Evolutionary conservation across 805 yeast species (phyloP), one percentile per base, ranked within the genome.

Genomic region (Ogataea siamensis): DNA sequence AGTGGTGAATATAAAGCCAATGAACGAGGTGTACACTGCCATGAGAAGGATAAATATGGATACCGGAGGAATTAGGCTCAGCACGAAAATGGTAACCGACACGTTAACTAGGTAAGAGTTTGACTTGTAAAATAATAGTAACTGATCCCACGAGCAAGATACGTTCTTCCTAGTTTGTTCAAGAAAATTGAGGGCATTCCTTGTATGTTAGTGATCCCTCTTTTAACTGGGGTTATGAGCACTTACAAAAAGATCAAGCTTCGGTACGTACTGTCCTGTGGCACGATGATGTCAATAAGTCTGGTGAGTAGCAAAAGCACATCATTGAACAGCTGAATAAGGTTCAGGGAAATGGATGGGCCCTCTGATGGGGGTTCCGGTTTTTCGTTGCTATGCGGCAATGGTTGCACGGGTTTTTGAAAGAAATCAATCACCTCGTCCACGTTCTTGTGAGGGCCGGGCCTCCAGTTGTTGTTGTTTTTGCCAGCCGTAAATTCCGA

Each of bases 201-300:
- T 49, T 25, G 13, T 29, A 23, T 12, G 39, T 34, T 35, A 33
- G 39, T 34, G 39, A 30, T 34, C 31, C 28, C 37, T 13, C 27
- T 31, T 37, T 37, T 18, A 10, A 17, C 6, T n/a, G 35, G 21
- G 40, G 41, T 25, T 34, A 22, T 27, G 46, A 37, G 42, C 33
- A 49, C 58, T 42, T 49, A 54, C 58, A 54, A 29, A 23, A 54
- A 42, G n/a, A 46, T 29, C 26, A 53, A 18, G 27, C 44, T 54
- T 12, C 57, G 43, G 29, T 46, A 50, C 24, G 40, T 43, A 36
- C 57, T 53, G 6, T 51, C 44, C 14, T 32, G 37, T n/a, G 59
- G 59, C 13, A 54, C 45, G 12, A 39, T 20, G 2, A 41, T 15
- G 34, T 53, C 56, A 10, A 46, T 36, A 5, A 48, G 32, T 42